Conservation (phyloP, 257 asterid genomes). For the Penstemon newberryi region DNA sequence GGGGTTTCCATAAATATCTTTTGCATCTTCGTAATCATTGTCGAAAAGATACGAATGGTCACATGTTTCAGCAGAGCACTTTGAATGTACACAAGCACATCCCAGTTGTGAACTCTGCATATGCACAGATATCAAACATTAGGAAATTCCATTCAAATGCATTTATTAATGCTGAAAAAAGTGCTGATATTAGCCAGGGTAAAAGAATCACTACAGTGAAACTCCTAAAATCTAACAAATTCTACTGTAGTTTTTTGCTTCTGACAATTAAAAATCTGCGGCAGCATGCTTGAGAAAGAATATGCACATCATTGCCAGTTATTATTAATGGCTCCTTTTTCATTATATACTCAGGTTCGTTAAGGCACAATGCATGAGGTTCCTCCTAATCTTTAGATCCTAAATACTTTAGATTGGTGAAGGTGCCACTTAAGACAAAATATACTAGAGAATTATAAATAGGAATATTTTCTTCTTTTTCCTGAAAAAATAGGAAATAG, state of each 20-base stretch:
- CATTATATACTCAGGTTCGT: conserved; percentile 1
- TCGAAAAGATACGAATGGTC: conserved; percentile 90
- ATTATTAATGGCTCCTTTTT: background rate
- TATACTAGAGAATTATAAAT: background rate
- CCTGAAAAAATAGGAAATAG: background rate
- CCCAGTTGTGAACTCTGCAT: conserved; percentile 83
- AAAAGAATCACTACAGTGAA: background rate
- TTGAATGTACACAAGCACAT: conserved; percentile 68
- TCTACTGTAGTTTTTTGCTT: conserved; percentile 9
- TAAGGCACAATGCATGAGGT: conserved; percentile 1
- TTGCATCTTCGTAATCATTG: conserved; percentile 93
- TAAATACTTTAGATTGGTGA: background rate
- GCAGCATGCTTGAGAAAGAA: conserved; percentile 13
- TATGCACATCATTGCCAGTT: background rate
- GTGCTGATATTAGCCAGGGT: background rate
- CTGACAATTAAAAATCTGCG: background rate
- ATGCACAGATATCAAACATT: conserved; percentile 26
- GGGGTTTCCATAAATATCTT: conserved; percentile 82
- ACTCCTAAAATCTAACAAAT: background rate
- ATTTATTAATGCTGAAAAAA: conserved; percentile 18
- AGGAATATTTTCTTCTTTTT: too few relatives aligned
- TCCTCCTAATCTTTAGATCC: background rate
- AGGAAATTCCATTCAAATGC: conserved; percentile 16
- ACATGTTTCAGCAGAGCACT: conserved; percentile 71
- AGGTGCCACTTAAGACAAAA: conserved; percentile 5